Evolutionary conservation across 306 rosid species (phyloP), one percentile per base, ranked within the genome.

Genomic region (Potentilla sterilis): DNA sequence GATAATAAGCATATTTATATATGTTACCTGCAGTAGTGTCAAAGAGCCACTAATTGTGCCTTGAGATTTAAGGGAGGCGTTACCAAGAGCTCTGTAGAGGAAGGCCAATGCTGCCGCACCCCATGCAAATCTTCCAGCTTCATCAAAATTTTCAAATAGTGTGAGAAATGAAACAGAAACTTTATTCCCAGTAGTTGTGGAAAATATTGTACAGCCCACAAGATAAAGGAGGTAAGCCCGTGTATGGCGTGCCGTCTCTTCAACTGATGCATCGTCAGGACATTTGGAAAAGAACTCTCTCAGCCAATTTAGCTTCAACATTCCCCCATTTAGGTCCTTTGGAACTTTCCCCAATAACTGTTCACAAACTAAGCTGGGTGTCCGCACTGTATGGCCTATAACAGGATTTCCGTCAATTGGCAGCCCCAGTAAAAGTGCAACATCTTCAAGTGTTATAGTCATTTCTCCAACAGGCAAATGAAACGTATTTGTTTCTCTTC

Each of bases 51-150:
- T 92, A 9, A 92, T 83, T 18, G 96, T 92, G 83, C 97, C 88
- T 77, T 90, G 97, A 74, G 94, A 87, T 81, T 89, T 92, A 24
- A 90, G 93, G 49, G 96, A 90, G 48, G 96, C 97, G 58, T 92
- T 92, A 70, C 96, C 96, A 41, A 92, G 92, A 69, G 97, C 91
- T 75, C 98, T 86, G 35, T 94, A 94, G 51, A 94, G 85, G 88
- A 94, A 94, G 49, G 98, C 93, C 86, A 92, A 77, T 61, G 96
- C 96, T 69, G 92, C 96, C 51, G 98, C 98, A 62, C 98, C 98
- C 96, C 98, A 92, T 9, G 98, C 96, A 79, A 77, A 86, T 73
- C 83, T 86, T 57, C 96, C 91, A 9, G 98, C 90, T 77, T 79
- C 85, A 10, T 90, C 92, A 76, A 92, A 90, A 84, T 85, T 78